Evolutionary conservation across 805 yeast genomes (phyloP).

Genomic region (Ogataea chonburiensis): DNA sequence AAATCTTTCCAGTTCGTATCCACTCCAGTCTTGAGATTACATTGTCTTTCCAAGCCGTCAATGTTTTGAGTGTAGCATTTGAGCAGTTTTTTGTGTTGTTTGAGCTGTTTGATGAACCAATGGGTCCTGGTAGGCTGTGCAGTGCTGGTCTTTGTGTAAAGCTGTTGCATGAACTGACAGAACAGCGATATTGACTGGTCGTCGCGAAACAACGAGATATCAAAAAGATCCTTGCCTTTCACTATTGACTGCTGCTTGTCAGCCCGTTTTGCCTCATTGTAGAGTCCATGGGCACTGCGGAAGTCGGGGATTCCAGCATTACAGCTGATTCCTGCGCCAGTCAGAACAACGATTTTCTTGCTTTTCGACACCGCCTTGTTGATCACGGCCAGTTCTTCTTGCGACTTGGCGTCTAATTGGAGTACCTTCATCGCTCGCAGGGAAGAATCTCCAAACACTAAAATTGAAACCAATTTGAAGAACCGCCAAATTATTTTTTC

Average conservation of each 20-base stretch:
- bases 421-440: conserved; percentile 23
- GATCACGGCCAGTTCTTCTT: conserved; percentile 32
- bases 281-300: conserved; percentile 79
- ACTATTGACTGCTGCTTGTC: conserved; percentile 48
- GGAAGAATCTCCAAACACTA: conserved; percentile 4
- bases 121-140: conserved; percentile 89
- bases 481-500: conserved; percentile 10
- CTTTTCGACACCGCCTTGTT: conserved; percentile 45
- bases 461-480: conserved; percentile 8
- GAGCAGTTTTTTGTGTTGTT: conserved; percentile 62
- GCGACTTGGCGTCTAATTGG: conserved; percentile 17
- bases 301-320: conserved; percentile 98
- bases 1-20: conserved; percentile 61
- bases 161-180: conserved; percentile 83
- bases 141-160: conserved; percentile 57
- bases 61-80: conserved; percentile 95
- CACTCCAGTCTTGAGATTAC: conserved; percentile 64
- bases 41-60: conserved; percentile 75
- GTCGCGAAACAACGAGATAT: conserved; percentile 74
- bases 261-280: conserved; percentile 60
- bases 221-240: conserved; percentile 92
- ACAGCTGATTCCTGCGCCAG: conserved; percentile 97
- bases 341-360: conserved; percentile 61
- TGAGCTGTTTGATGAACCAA: conserved; percentile 60
- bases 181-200: conserved; percentile 67